Evolutionary conservation across 768 basidiomycete species (phyloP), one percentile per base, ranked within the genome.

Genomic region (Strobilomyces confusus): DNA sequence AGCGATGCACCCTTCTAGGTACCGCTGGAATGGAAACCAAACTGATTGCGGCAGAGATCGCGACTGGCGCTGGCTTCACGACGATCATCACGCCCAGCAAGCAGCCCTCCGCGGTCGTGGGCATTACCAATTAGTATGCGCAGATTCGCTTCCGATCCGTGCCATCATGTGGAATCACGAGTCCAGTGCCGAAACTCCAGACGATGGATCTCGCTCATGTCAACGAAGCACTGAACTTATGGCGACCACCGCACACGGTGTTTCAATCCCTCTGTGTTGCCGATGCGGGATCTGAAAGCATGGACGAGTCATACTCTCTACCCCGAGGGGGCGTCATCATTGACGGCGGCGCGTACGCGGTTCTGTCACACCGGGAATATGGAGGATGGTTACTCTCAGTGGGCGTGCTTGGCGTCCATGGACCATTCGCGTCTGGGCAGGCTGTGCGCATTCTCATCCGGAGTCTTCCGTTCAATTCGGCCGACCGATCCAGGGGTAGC

Each of bases 21-120:
- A 98, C 97, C 1, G 97, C 97, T 0, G 97, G 97, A 4, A 98
- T 98, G 97, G 94, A 97, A 71, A 99, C 97, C 3, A 99, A 98
- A 65, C 82, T 98, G 60, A 97, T 98, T 58, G 97, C 97, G 1
- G 95, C 97, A 0, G 97, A 99, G 64, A 92, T 99, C 29, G 94
- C 95, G 5, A 95, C 91, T 0, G 94, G 86, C 0, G 95, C 95
- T 1, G 97, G 97, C 8, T 93, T 95, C 30, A 85, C 90, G 5
- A 97, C 95, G 0, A 78, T 98, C 41, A 90, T 99, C 63, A 84
- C 87, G 44, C 88, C 90, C 20, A 94, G 92, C 71, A 88, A 85
- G 61, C 75, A 79, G 23, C 90, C 92, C 0, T 75, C 80, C 43
- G 81, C 80, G 63, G 85, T 98, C 53, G 79, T 89, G 59, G 72